phyloP scores from a whole-genome alignment of 2,329 filamentous ascomycete species.

The Hymenoscyphus linearis region DNA sequence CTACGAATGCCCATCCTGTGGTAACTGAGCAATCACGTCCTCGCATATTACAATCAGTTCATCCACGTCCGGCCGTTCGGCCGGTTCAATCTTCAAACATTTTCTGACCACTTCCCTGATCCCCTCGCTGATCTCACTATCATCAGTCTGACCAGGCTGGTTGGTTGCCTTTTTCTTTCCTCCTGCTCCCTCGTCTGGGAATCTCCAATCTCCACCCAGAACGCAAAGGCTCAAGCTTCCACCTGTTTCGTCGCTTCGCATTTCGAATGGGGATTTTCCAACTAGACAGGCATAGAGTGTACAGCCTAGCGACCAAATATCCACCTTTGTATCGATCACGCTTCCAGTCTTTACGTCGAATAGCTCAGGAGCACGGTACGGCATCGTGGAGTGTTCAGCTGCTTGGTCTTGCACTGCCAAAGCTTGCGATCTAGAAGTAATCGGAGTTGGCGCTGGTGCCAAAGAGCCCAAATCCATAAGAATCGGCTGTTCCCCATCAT shows the following conservation, averaged over 20 bases:
- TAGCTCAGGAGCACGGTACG: conserved; percentile 93
- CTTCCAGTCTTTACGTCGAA: conserved; percentile 96
- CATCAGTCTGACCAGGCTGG: conserved; percentile 30
- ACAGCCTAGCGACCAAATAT: conserved; percentile 96
- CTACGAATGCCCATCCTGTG: conserved; percentile 47
- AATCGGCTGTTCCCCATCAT: conserved; percentile 81
- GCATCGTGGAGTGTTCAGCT: conserved; percentile 97
- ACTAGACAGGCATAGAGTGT: conserved; percentile 97
- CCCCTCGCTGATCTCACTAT: conserved; percentile 63
- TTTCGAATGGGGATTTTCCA: conserved; percentile 95
- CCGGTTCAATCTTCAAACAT: conserved; percentile 82
- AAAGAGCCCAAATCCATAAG: conserved; percentile 97
- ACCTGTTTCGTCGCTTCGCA: conserved; percentile 91
- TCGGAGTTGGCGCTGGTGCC: conserved; percentile 77
- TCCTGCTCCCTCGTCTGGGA: conserved; percentile 76
- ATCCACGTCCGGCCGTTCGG: conserved; percentile 80
- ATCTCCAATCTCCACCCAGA: conserved; percentile 90
- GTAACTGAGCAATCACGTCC: conserved; percentile 60
- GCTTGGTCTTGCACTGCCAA: conserved; percentile 91
- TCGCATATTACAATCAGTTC: conserved; percentile 78
- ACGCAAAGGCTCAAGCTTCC: conserved; percentile 91
- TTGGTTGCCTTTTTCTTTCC: conserved; percentile 38
- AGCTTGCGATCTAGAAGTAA: conserved; percentile 84
- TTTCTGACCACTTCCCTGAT: conserved; percentile 83
- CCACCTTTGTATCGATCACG: conserved; percentile 90